Evolutionary conservation across 257 asterid genomes (phyloP).

Genomic region (Salvia splendens): DNA sequence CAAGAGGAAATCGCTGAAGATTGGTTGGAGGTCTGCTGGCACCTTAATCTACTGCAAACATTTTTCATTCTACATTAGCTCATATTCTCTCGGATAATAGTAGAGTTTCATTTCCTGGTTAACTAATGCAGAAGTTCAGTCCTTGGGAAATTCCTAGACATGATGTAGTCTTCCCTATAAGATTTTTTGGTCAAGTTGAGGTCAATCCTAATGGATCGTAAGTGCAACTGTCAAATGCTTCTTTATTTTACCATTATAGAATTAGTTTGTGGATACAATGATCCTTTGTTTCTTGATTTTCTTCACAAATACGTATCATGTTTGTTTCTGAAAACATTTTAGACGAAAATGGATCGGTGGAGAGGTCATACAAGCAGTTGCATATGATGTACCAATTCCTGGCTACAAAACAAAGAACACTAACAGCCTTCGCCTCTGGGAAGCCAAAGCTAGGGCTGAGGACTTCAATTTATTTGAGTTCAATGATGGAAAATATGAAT

Average conservation of each 20-base stretch:
- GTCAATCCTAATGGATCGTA: conserved; percentile 85
- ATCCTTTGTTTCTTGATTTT: conserved; percentile 16
- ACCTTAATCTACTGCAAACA: conserved; percentile 31
- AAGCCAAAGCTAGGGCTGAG: conserved; percentile 86
- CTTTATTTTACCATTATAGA: conserved; percentile 28
- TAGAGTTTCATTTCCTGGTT: conserved; percentile 30
- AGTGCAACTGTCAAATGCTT: conserved; percentile 43
- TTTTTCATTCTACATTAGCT: conserved; percentile 21
- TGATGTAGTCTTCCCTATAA: conserved; percentile 86
- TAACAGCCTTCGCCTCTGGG: conserved; percentile 97
- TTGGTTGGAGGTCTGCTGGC: conserved; percentile 88
- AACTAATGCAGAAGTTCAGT: conserved; percentile 78
- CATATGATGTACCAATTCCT: conserved; percentile 99
- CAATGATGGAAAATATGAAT: conserved; percentile 94
- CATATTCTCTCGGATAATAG: conserved; percentile 17
- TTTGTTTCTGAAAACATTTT: conserved; percentile 28
- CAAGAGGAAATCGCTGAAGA: conserved; percentile 95
- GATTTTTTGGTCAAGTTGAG: conserved; percentile 93
- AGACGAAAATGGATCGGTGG: conserved; percentile 98
- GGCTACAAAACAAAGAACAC: conserved; percentile 98
- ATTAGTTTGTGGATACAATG: conserved; percentile 9
- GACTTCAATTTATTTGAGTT: conserved; percentile 88
- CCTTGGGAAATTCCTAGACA: conserved; percentile 98
- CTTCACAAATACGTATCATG: conserved; percentile 32
- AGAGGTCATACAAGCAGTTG: conserved; percentile 91